Evolutionary conservation across 345 rosid genomes (phyloP), one percentile per base, ranked within the genome.

Genomic region (Turritis glabra): DNA sequence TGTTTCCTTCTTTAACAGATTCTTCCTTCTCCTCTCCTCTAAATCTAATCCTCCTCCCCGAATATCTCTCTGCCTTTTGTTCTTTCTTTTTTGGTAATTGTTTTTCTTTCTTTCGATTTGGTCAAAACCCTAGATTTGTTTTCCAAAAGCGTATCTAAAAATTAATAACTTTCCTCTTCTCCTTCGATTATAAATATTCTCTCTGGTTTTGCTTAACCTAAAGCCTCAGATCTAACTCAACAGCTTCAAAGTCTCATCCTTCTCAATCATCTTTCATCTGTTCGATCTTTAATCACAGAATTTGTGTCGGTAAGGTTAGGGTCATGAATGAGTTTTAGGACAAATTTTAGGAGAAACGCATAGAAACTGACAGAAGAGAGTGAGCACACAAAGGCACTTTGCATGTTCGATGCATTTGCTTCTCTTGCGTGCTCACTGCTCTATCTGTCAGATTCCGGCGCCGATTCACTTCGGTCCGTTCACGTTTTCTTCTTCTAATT

Each of bases 301-400:
- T 7, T 3, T 30, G 32, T 38, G 27, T 58, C 22, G 23, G 55
- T 21, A 51, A 68, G 52, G 52, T 47, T 2, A 44, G 8, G 47
- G 43, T 23, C 22, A 12, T 7, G 61, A 67, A 64, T 40, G 74
- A 75, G 56, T 54, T 37, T 35, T 48, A 71, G 55, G 60, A 38
- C 52, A 71, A 27, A 18, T n/a, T 56, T 53, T 0, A 47, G 53
- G 64, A 76, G 64, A 54, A 69, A 76, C 64, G 52, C 82, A 79
- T 67, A 27, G 89, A 90, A 90, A 80, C 83, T 92, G 98, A 92
- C 98, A 92, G 98, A 92, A 92, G 98, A 92, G 98, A 92, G 98
- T 90, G 98, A 90, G 98, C 98, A 92, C 96, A 84, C 92, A 88
- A 88, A 81, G 84, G 88, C 84, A 82, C 71, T 85, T 79, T 89